Conservation (phyloP, 1,284 basidiomycete genomes). For the Abortiporus biennis region DNA sequence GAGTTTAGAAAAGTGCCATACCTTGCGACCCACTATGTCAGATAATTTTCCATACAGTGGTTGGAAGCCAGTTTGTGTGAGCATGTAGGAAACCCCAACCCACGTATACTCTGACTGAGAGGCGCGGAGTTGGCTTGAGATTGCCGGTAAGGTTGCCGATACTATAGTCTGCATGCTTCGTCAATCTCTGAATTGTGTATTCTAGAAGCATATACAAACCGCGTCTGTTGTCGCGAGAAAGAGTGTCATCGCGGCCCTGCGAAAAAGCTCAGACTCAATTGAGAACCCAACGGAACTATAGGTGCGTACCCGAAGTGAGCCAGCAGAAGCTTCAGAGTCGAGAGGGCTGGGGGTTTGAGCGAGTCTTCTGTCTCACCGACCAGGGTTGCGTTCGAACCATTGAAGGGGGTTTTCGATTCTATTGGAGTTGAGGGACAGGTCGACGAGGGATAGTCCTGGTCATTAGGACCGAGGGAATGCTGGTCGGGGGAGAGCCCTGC, state of each 20-base stretch:
- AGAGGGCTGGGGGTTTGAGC: constrained; percentile 19
- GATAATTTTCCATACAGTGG: constrained; percentile 75
- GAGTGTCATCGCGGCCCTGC: constrained; percentile 64
- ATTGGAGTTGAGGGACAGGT: no score
- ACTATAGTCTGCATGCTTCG: constrained; percentile 60
- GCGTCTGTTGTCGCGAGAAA: constrained; percentile 81
- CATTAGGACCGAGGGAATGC: no score
- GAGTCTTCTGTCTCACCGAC: constrained; percentile 13
- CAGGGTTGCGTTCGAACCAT: constrained; percentile 18
- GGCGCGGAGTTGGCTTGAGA: constrained; percentile 58
- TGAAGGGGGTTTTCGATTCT: no score
- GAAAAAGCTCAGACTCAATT: constrained; percentile 12
- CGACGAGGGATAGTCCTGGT: no score
- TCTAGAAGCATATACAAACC: constrained; percentile 35
- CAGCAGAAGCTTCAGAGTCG: constrained; percentile 41
- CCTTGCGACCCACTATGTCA: constrained; percentile 73
- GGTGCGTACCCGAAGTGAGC: constrained; percentile 48
- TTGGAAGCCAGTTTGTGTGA: constrained; percentile 78
- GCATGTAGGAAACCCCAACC: constrained; percentile 76
- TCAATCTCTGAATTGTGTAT: constrained; percentile 8
- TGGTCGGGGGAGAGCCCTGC: no score
- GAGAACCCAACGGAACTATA: constrained; percentile 7
- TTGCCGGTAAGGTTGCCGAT: constrained; percentile 75
- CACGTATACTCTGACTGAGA: constrained; percentile 72
- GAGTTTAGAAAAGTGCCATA: constrained; percentile 9